Evolutionary conservation across 2,329 filamentous ascomycete genomes (phyloP).

Genomic region (Calonectria hongkongensis): DNA sequence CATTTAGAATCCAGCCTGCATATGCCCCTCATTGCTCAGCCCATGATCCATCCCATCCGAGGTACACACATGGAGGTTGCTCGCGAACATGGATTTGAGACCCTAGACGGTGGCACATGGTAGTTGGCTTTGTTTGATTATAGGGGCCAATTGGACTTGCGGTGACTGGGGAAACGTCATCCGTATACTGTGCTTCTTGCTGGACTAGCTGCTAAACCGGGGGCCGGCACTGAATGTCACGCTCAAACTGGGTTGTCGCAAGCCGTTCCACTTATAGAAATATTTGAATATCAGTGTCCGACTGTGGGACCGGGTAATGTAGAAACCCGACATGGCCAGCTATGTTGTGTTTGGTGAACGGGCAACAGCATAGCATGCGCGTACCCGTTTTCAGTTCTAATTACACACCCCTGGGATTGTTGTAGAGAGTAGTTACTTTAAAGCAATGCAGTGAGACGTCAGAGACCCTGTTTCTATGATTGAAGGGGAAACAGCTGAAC

Average conservation of each 20-base stretch:
- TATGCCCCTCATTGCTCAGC: conserved; percentile 10
- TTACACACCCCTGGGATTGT: neutral
- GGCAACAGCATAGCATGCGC: neutral
- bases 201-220: neutral
- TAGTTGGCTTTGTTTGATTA: neutral
- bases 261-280: conserved; percentile 28
- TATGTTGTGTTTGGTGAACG: neutral
- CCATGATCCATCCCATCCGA: conserved; percentile 6
- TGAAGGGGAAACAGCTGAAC: neutral
- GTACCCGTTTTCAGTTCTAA: neutral
- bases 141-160: conserved; percentile 1
- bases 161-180: conserved; percentile 16
- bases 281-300: conserved; percentile 9
- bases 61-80: neutral
- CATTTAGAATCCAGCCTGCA: conserved; percentile 17
- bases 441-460: conserved; percentile 13
- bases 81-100: neutral
- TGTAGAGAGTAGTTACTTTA: neutral
- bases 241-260: conserved; percentile 20
- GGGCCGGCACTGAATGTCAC: conserved; percentile 5
- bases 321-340: neutral
- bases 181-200: neutral
- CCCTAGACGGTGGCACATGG: neutral
- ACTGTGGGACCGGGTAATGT: conserved; percentile 21
- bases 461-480: neutral